These are phyloP conservation scores for Cladosporium sp. DNA, from an alignment of 2,329 filamentous ascomycete genomes.

Conservation along the genomic window DNA sequence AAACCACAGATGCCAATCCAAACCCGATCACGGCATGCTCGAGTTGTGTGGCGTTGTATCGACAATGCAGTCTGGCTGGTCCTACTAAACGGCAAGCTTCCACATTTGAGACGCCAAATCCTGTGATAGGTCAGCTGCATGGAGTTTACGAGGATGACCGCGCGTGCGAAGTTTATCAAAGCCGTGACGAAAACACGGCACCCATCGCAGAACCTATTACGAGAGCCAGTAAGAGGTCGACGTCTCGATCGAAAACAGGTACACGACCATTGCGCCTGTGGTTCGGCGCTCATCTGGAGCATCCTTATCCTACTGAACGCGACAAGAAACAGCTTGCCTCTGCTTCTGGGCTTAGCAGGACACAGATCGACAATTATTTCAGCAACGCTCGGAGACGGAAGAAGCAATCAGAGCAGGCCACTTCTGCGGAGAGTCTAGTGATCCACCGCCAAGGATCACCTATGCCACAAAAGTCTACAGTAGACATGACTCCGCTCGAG, in stretches of 20 bases:
- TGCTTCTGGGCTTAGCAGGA: constrained; percentile 8
- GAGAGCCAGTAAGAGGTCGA: neutral
- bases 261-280: constrained; percentile 4
- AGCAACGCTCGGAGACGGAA: constrained; percentile 7
- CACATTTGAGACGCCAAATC: constrained; percentile 1
- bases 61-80: constrained; percentile 5
- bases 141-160: constrained; percentile 1
- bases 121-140: constrained; percentile 11
- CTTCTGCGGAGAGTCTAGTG: neutral
- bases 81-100: constrained; percentile 7
- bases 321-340: neutral
- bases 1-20: constrained; percentile 3
- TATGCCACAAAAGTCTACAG: neutral
- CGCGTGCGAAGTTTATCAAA: neutral
- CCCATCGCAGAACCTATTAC: neutral
- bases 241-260: neutral
- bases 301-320: neutral
- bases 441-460: neutral
- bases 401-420: constrained; percentile 4
- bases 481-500: constrained; percentile 3
- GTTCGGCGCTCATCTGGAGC: neutral
- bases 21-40: constrained; percentile 11
- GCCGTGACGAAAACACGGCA: neutral
- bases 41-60: constrained; percentile 8
- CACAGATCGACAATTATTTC: constrained; percentile 10